Percentiles rank a stretch among this genome's conserved stretches.
Conservation (phyloP, 1,284 basidiomycete genomes). For the Xerocomus minutiporus region DNA sequence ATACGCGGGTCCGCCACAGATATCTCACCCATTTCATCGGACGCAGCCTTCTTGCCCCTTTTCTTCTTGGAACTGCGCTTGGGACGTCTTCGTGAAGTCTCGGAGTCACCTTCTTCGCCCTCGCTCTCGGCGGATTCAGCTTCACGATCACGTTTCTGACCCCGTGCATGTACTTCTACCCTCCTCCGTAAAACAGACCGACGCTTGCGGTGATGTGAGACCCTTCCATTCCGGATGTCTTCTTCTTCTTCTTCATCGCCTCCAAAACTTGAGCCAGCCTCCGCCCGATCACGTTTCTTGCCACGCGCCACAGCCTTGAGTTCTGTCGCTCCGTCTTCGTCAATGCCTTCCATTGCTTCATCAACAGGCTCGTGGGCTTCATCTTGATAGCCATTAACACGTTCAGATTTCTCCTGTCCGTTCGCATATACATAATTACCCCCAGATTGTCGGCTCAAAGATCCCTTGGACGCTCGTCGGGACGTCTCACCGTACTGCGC, state of each 20-base stretch:
- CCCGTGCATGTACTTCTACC: slow-evolving; percentile 43
- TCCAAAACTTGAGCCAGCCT: slow-evolving; percentile 67
- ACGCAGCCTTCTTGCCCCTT: slow-evolving; percentile 28
- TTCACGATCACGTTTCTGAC: slow-evolving; percentile 63
- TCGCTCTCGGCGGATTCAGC: slow-evolving; percentile 48
- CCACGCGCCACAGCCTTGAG: slow-evolving; percentile 45
- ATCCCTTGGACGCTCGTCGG: slow-evolving; percentile 49
- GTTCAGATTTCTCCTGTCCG: slow-evolving; percentile 42
- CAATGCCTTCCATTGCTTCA: slow-evolving; percentile 32
- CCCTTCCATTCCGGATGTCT: slow-evolving; percentile 35
- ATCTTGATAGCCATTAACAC: slow-evolving; percentile 43
- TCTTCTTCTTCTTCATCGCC: slow-evolving; percentile 54
- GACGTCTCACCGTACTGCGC: slow-evolving; percentile 24
- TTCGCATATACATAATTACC: slow-evolving; percentile 33
- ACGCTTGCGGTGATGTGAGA: slow-evolving; percentile 42
- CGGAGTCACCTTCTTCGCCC: slow-evolving; percentile 16
- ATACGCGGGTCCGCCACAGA: slow-evolving; percentile 43
- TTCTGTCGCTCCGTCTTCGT: slow-evolving; percentile 40
- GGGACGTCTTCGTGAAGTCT: slow-evolving; percentile 23
- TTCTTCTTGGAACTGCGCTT: slow-evolving; percentile 34
- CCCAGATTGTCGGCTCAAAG: slow-evolving; percentile 39
- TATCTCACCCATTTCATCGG: slow-evolving; percentile 32
- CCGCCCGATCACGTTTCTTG: slow-evolving; percentile 69
- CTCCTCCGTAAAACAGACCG: slow-evolving; percentile 47
- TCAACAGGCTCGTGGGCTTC: slow-evolving; percentile 30